Base-by-base conservation (phyloP, 2,329 filamentous ascomycete species). In the Tolypocladium cylindrosporum region DNA sequence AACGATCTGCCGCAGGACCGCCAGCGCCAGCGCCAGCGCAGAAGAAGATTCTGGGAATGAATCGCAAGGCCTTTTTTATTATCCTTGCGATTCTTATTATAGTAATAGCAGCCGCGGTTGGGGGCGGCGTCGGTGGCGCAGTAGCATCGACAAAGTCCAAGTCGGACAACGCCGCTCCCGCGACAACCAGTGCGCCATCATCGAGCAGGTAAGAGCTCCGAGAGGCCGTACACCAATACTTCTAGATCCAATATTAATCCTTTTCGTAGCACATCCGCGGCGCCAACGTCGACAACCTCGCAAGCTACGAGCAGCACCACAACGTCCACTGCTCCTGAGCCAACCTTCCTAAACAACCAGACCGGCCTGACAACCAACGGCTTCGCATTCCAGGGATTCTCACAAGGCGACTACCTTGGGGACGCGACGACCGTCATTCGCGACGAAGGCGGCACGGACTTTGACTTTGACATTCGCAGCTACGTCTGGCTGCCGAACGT, bases 381-480 rank as follows among this genome's bases (percentile, higher is more conserved):
- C 1, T 66, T 68, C 27, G 65, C 64, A 5, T 73, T 74, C 64
- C 71, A 73, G 55, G 70, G 59, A 9, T 73, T 67, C 53, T 63
- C 66, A 1, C 59, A 60, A 8, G 1, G 50, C 3, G 61, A 67
- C 45, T 71, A 64, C 58, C 36, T 16, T 2, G 69, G 69, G 19
- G 56, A 62, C 0, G 55, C 51, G 31, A 68, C 70, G 5, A n/a
- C 57, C 0, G 52, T 72, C 37, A 56, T 65, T 43, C 36, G 27
- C 13, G 55, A 65, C 5, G 65, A 69, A 52, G 68, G 65, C 21
- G 64, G 60, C 54, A 59, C 58, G n/a, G 60, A 67, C 50, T 60
- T 65, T 21, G 51, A 54, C n/a, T 64, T 65, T 45, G 51, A 59
- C 31, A 55, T 60, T 36, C 43, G 36, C 40, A 66, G 64, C 58